Conservation (phyloP, 2,329 filamentous ascomycete species). For the Verticillium nonalfalfae region DNA sequence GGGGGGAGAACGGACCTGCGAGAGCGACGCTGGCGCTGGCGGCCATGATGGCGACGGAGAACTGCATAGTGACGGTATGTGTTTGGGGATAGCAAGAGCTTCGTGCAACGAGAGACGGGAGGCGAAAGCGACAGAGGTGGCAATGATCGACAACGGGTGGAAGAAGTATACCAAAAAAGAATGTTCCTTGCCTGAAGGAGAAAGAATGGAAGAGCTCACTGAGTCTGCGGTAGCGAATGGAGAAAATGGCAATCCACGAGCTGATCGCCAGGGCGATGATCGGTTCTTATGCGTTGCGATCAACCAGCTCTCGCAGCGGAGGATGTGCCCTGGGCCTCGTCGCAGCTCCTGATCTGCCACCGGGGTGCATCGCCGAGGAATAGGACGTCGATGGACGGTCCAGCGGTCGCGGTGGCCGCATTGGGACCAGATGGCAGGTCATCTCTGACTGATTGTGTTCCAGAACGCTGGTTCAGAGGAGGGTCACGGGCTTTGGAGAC, state of each 20-base stretch:
- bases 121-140: not conserved
- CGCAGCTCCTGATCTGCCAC: not conserved
- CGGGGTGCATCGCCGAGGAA: not conserved
- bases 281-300: not conserved
- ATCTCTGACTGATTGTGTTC: not conserved
- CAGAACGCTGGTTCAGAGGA: not conserved
- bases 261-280: not conserved
- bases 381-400: not conserved
- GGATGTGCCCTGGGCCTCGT: not conserved
- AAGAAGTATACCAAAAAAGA: not conserved
- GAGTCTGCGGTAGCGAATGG: not conserved
- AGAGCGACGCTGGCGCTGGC: conserved; percentile 8
- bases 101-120: not conserved
- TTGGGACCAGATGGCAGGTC: conserved; percentile 2
- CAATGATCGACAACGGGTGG: not conserved
- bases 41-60: conserved; percentile 8
- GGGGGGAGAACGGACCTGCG: conserved; percentile 3
- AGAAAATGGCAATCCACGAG: not conserved
- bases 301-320: not conserved
- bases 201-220: conserved; percentile 1
- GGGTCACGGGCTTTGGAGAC: not conserved
- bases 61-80: conserved; percentile 6
- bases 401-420: not conserved
- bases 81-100: not conserved
- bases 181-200: conserved; percentile 1